Conservation (phyloP, 1,139 yeast genomes). For the Arxiozyma telluris region DNA sequence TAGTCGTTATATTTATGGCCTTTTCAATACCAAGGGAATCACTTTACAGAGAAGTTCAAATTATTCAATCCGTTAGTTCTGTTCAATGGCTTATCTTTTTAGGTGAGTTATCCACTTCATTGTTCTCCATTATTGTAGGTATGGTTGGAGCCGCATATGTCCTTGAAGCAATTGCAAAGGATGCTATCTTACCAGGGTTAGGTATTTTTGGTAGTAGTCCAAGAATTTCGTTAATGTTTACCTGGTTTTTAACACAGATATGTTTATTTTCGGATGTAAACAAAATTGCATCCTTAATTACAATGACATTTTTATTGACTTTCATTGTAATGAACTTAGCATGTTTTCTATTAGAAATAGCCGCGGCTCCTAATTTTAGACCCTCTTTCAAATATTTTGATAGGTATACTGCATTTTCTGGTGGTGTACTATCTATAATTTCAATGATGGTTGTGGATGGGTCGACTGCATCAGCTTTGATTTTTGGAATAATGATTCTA, state of each 20-base stretch:
- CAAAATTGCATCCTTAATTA: constrained; percentile 86
- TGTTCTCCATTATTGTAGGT: constrained; percentile 90
- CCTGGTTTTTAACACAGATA: constrained; percentile 76
- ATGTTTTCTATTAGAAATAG: constrained; percentile 75
- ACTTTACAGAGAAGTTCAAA: constrained; percentile 67
- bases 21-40: constrained; percentile 69
- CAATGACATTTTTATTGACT: constrained; percentile 95
- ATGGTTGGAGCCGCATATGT: constrained; percentile 89
- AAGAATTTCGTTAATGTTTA: constrained; percentile 52
- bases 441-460: constrained; percentile 97
- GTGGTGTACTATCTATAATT: constrained; percentile 55
- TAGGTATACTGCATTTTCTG: constrained; percentile 70
- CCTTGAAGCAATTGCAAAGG: constrained; percentile 84
- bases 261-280: constrained; percentile 85
- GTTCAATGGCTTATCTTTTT: constrained; percentile 63
- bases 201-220: constrained; percentile 54
- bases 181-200: constrained; percentile 72
- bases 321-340: constrained; percentile 90
- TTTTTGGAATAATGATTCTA: constrained; percentile 53
- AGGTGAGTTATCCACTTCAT: constrained; percentile 83
- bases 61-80: constrained; percentile 71
- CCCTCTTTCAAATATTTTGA: constrained; percentile 88
- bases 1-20: constrained; percentile 75
- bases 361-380: constrained; percentile 93
- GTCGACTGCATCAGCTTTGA: constrained; percentile 67